Conservation (phyloP, 192 early-diverging fungal species). For the Entomortierella parvispora region DNA sequence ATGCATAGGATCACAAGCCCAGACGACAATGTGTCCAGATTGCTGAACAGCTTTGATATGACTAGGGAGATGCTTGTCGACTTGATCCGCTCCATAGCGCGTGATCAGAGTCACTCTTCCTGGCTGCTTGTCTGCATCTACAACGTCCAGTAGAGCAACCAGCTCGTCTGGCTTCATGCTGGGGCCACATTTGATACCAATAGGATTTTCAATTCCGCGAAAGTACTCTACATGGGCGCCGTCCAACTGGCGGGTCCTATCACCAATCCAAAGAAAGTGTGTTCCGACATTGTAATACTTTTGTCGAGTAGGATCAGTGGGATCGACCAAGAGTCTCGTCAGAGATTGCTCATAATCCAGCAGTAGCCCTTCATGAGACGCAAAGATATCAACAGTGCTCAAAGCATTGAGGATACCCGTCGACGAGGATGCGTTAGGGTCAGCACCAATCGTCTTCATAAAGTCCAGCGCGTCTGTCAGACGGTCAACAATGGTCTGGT, state of each 20-base stretch:
- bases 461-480: conserved; percentile 90
- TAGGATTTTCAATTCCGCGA: conserved; percentile 92
- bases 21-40: conserved; percentile 88
- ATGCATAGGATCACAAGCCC: conserved; percentile 98
- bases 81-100: conserved; percentile 87
- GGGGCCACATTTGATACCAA: conserved; percentile 95
- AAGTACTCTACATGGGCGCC: conserved; percentile 98
- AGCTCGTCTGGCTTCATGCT: conserved; percentile 88
- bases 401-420: conserved; percentile 46
- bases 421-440: conserved; percentile 44
- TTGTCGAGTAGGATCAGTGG: conserved; percentile 51
- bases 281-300: conserved; percentile 91
- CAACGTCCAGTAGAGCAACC: conserved; percentile 78
- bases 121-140: conserved; percentile 84
- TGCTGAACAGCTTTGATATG: conserved; percentile 88
- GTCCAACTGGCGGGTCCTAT: conserved; percentile 93
- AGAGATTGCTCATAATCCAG: conserved; percentile 91
- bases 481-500: conserved; percentile 87
- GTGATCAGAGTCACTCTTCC: conserved; percentile 96
- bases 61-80: conserved; percentile 79
- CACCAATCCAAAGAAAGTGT: conserved; percentile 98
- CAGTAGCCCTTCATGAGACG: conserved; percentile 95
- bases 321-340: conserved; percentile 68
- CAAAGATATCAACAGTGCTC: conserved; percentile 86
- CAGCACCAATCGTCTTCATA: conserved; percentile 92